Evolutionary conservation across 371 early-diverging fungal species (phyloP).

Genomic region (Mortierella sp.): DNA sequence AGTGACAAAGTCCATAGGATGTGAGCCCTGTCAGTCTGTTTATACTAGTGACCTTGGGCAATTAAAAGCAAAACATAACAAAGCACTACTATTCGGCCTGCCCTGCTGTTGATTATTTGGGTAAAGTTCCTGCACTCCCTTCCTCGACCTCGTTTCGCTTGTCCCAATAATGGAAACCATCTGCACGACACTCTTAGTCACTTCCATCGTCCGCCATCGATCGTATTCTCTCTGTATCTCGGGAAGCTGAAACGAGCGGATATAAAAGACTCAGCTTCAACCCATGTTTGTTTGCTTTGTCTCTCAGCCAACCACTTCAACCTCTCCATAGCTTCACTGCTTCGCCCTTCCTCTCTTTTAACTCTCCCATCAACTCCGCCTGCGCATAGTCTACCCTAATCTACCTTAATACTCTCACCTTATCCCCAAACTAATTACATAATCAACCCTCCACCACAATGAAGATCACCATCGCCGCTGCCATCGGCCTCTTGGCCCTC

Average conservation of each 20-base stretch:
- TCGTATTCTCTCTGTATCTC: not conserved
- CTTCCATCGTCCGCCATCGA: not conserved
- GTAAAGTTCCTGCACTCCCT: too few relatives aligned
- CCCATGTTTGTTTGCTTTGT: conserved; percentile 42
- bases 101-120: too few relatives aligned
- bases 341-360: not conserved
- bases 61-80: too few relatives aligned
- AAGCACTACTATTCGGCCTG: too few relatives aligned
- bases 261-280: conserved; percentile 26
- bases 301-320: conserved; percentile 41
- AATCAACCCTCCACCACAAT: conserved; percentile 9
- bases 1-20: too few relatives aligned
- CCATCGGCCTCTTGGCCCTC: conserved; percentile 54
- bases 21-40: too few relatives aligned
- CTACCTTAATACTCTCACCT: not conserved
- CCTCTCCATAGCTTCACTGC: conserved; percentile 3
- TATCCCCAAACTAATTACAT: not conserved
- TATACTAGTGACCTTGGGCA: too few relatives aligned
- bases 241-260: not conserved
- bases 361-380: not conserved
- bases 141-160: too few relatives aligned
- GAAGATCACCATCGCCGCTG: conserved; percentile 52
- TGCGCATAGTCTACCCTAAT: not conserved
- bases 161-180: not conserved
- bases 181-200: not conserved